Base-by-base conservation (phyloP, 192 early-diverging fungal genomes). In the Backusella liffmaniae region DNA sequence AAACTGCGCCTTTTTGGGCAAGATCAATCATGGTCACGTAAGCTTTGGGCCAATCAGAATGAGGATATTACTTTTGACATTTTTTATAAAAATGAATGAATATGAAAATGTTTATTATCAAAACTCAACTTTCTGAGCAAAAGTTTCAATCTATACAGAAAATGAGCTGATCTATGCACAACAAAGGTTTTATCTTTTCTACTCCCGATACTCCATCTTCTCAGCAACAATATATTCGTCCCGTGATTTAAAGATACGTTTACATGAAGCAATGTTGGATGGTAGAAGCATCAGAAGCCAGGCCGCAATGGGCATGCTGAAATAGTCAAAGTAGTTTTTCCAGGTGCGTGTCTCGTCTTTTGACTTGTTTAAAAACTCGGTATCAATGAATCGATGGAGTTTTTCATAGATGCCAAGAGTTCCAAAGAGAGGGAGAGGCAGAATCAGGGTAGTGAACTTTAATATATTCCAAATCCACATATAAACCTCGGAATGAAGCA, bases 211-310 rank as follows among this genome's bases (percentile, higher is more conserved):
- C 56, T 82, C 82, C 12, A 80, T 6, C 70, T 85, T 83, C 56
- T 83, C 82, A 6, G 81, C 46, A 2, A 85, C 84, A 68, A 83
- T 74, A 42, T 85, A 85, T 62, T 83, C 70, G 29, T 85, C 82
- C 2, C 78, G 73, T 23, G 73, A 37, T 35, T 78, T 80, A 26
- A 67, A 79, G 10, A 85, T 73, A 15, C 84, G 73, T 65, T 83
- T 85, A 49, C 83, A 71, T 35, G 82, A 83, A 35, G 82, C 84
- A 66, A 83, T 59, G 46, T 79, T 83, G 41, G 82, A 80, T 36
- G 86, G 86, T 44, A 87, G 76, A 66, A 85, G 82, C 84, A 87
- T 80, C 41, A 85, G 84, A 62, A 82, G 42, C 82, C 82, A 85
- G n/a, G 86, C 86, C 15, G 81, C 76, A 34, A 87, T 74, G 13